These are phyloP conservation scores for Curvularia sp. DNA, from an alignment of 2,329 filamentous ascomycete genomes.

Conservation along the genomic window DNA sequence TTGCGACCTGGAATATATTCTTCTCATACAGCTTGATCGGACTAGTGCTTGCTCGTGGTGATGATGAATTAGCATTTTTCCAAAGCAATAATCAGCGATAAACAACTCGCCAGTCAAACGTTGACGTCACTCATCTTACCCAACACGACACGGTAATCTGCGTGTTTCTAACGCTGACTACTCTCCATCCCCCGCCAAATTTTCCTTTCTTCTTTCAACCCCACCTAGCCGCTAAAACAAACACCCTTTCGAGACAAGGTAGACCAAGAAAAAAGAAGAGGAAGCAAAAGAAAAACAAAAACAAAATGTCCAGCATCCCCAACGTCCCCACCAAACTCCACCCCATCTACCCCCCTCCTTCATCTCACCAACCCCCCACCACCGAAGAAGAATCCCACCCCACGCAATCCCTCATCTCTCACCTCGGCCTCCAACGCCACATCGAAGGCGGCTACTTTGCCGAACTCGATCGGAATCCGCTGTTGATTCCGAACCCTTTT, in stretches of 20 bases:
- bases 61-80: not conserved
- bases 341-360: not conserved
- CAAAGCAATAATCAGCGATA: no score
- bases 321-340: not conserved
- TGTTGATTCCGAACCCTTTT: conserved; percentile 63
- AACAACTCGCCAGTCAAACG: no score
- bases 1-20: not conserved
- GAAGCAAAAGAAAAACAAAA: not conserved
- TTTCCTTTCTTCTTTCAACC: not conserved
- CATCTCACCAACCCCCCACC: not conserved
- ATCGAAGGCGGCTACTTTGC: conserved; percentile 60
- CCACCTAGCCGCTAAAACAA: not conserved
- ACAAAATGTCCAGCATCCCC: not conserved
- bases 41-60: not conserved
- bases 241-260: no score
- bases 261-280: not conserved
- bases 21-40: not conserved
- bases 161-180: not conserved
- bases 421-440: conserved; percentile 53
- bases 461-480: conserved; percentile 57
- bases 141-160: not conserved
- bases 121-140: not conserved
- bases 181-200: not conserved
- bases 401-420: conserved; percentile 28
- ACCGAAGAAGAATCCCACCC: conserved; percentile 9